phyloP scores from a whole-genome alignment of 2,329 filamentous ascomycete species.

The Aspergillus udagawae region DNA sequence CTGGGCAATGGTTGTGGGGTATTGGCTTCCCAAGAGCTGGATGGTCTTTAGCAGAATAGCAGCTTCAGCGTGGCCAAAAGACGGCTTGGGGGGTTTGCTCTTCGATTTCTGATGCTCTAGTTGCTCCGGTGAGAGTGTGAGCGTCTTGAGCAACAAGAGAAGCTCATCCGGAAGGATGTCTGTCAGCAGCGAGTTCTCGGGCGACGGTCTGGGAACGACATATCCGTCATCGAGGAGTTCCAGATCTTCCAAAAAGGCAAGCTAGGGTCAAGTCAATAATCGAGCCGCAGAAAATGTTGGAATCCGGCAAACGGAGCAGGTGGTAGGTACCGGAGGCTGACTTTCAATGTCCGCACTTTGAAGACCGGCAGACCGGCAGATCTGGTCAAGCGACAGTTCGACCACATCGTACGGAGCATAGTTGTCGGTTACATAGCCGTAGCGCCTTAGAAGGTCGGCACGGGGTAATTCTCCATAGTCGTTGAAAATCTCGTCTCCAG shows the following conservation, averaged over 20 bases:
- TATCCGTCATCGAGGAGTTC: slow-evolving; percentile 70
- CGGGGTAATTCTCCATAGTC: slow-evolving; percentile 84
- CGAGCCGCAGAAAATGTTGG: not conserved
- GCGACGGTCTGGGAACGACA: slow-evolving; percentile 48
- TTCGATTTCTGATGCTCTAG: slow-evolving; percentile 31
- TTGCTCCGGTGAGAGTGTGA: slow-evolving; percentile 31
- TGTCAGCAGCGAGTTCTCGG: slow-evolving; percentile 24
- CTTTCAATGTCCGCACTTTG: slow-evolving; percentile 22
- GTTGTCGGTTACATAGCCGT: slow-evolving; percentile 79
- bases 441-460: slow-evolving; percentile 75
- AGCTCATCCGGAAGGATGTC: slow-evolving; percentile 39
- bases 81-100: slow-evolving; percentile 35
- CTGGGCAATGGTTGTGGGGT: slow-evolving; percentile 51
- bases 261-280: slow-evolving; percentile 17
- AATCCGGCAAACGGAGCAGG: not conserved
- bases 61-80: slow-evolving; percentile 24
- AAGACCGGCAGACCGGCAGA: slow-evolving; percentile 45
- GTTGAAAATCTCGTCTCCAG: slow-evolving; percentile 76
- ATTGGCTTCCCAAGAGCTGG: slow-evolving; percentile 41
- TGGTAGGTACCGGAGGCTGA: slow-evolving; percentile 28
- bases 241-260: slow-evolving; percentile 58
- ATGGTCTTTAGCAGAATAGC: slow-evolving; percentile 33
- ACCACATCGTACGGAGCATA: slow-evolving; percentile 79
- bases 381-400: slow-evolving; percentile 63
- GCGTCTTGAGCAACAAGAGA: slow-evolving; percentile 33